phyloP scores from a whole-genome alignment of 2,329 filamentous ascomycete species.

The Stachybotrys chartarum region DNA sequence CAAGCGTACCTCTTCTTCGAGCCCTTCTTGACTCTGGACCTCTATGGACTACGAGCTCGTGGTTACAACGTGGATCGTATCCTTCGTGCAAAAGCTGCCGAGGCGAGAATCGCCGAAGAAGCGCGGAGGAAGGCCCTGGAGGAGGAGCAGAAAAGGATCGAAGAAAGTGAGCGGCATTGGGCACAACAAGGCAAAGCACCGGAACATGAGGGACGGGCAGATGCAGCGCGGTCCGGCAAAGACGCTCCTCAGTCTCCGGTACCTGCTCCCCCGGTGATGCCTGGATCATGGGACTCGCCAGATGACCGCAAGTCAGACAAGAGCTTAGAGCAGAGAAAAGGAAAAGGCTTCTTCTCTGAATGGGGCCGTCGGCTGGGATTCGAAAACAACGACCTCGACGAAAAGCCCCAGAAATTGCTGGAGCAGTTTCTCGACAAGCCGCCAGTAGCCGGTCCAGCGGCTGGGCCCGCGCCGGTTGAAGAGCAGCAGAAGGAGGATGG shows the following conservation, averaged over 20 bases:
- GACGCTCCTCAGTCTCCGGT: conserved; percentile 33
- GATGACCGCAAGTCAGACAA: conserved; percentile 32
- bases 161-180: conserved; percentile 45
- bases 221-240: conserved; percentile 20
- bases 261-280: conserved; percentile 48
- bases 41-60: conserved; percentile 73
- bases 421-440: conserved; percentile 34
- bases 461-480: conserved; percentile 6
- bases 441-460: conserved; percentile 7
- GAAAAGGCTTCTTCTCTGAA: conserved; percentile 59
- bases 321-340: conserved; percentile 29
- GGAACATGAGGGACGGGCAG: conserved; percentile 26
- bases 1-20: conserved; percentile 88
- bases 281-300: conserved; percentile 68
- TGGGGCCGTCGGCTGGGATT: conserved; percentile 63
- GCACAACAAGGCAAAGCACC: conserved; percentile 11
- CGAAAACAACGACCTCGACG: conserved; percentile 38
- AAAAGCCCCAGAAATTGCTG: conserved; percentile 31
- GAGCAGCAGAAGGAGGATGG: conserved; percentile 33
- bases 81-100: conserved; percentile 76
- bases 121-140: conserved; percentile 68
- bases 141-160: conserved; percentile 62
- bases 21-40: conserved; percentile 77
- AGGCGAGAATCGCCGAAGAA: conserved; percentile 80
- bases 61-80: conserved; percentile 98